Base-by-base conservation (phyloP, 495 filamentous ascomycete species). In the Aspergillus ellipticus region DNA sequence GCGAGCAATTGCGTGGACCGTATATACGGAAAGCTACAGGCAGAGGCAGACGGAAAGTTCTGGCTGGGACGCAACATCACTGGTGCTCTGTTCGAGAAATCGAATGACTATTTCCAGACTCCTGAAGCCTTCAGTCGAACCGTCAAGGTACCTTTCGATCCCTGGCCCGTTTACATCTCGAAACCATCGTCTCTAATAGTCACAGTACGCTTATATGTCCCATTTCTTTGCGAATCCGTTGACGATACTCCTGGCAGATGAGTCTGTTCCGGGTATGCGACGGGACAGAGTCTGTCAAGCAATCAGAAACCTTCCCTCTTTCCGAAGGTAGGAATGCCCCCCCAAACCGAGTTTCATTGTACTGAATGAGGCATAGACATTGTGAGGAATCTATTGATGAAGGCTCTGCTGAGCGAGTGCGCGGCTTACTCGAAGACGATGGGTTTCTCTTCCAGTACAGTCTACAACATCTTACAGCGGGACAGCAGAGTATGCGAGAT, bases 151-250 rank as follows among this genome's bases (percentile, higher is more conserved):
- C 65, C 66, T 51, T 13, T 51, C 10, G 1, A n/a, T 31, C 33
- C 16, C 17, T 19, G 21, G 42, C 13, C 6, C 31, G 21, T 19
- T n/a, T 8, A 6, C 19, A 15, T 28, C 15, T 1, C 15, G 15
- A n/a, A n/a, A 7, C 61, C 39, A 43, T 59, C 66, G 56, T 67
- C 20, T 17, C 9, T 47, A 20, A 57, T 20, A 20, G 4, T 46
- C 49, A 11, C 58, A 95, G 88, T 97, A 97, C 71, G 83, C 86
- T 13, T 93, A 94, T 60, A 97, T 98, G 93, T 90, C 87, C 26
- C 90, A 96, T 68, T 97, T 96, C 67, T 97, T 93, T 65, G 89
- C 89, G 39, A 96, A 97, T 67, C 83, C 89, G 0, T 72, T 96
- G n/a, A 88, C 89, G 42, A 71, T 90, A 16, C 74, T 96, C 33